These are phyloP conservation scores for Ophiostoma novo-ulmi DNA, from an alignment of 2,329 filamentous ascomycete species.

Conservation along the genomic window DNA sequence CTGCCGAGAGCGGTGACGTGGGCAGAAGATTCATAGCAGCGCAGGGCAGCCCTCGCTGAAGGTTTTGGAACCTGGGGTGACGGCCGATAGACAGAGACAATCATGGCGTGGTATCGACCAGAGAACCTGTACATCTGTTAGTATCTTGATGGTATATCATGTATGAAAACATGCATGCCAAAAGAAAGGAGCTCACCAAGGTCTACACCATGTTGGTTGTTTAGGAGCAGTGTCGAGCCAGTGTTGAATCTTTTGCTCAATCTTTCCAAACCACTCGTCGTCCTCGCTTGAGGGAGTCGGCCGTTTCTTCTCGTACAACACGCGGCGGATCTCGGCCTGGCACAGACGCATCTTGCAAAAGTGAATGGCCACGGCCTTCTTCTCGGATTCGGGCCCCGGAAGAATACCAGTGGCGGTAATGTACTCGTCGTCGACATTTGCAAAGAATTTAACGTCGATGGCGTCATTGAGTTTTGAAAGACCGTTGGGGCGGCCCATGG, in stretches of 20 bases:
- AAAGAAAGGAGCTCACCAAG: conserved; percentile 56
- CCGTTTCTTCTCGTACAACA: conserved; percentile 79
- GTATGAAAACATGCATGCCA: conserved; percentile 18
- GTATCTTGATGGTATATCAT: neutral
- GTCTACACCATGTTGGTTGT: conserved; percentile 65
- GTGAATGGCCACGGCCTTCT: conserved; percentile 85
- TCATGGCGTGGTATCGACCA: conserved; percentile 75
- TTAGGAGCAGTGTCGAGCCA: conserved; percentile 76
- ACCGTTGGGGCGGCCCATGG: conserved; percentile 78
- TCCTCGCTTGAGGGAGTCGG: conserved; percentile 69
- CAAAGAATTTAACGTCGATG: conserved; percentile 81
- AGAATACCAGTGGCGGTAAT: conserved; percentile 74
- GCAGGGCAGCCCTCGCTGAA: conserved; percentile 68
- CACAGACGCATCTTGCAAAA: conserved; percentile 86
- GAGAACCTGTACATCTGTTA: conserved; percentile 47
- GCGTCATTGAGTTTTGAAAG: conserved; percentile 78
- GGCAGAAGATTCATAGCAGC: conserved; percentile 76
- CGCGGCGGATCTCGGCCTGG: conserved; percentile 81
- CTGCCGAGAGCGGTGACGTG: conserved; percentile 77
- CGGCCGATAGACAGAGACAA: conserved; percentile 81
- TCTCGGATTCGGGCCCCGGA: conserved; percentile 66
- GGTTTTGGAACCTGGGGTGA: conserved; percentile 89
- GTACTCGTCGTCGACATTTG: conserved; percentile 72
- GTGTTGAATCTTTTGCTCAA: conserved; percentile 69
- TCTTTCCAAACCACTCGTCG: conserved; percentile 80